A percentile compares a stretch with the other conserved stretches of the same genome.
Conservation (phyloP, 768 basidiomycete genomes). For the Tulasnella calospora region DNA sequence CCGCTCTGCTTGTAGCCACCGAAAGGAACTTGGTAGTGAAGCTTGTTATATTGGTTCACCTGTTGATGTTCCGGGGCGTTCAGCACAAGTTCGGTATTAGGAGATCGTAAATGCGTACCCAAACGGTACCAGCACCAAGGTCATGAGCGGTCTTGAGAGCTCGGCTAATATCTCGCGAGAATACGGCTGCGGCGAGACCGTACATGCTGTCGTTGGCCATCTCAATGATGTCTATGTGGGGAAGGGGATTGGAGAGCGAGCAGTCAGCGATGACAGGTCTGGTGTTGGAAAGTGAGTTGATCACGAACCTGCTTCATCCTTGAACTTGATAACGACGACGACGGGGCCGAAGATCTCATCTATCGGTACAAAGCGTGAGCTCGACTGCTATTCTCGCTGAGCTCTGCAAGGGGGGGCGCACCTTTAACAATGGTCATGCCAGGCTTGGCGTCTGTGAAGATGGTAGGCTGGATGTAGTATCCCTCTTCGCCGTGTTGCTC, state of each 20-base stretch:
- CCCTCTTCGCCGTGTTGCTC: constrained; percentile 51
- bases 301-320: constrained; percentile 46
- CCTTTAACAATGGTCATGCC: constrained; percentile 65
- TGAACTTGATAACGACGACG: constrained; percentile 65
- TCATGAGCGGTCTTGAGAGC: constrained; percentile 39
- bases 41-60: constrained; percentile 33
- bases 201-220: constrained; percentile 80
- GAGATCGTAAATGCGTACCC: constrained; percentile 13
- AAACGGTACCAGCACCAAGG: constrained; percentile 42
- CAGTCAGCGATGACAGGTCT: neutral
- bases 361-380: neutral
- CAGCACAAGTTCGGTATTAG: neutral
- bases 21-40: constrained; percentile 63
- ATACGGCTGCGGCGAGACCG: constrained; percentile 84
- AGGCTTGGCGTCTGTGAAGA: constrained; percentile 60
- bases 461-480: constrained; percentile 50
- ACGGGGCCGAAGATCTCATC: constrained; percentile 79
- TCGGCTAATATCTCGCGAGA: constrained; percentile 52
- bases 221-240: constrained; percentile 32
- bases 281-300: neutral
- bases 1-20: constrained; percentile 82
- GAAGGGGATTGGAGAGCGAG: constrained; percentile 12
- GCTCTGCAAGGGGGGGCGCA: neutral
- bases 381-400: neutral
- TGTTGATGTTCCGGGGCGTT: neutral